Evolutionary conservation across 1,284 basidiomycete genomes (phyloP), one percentile per base, ranked within the genome.

Genomic region (Gymnopus androsaceus): DNA sequence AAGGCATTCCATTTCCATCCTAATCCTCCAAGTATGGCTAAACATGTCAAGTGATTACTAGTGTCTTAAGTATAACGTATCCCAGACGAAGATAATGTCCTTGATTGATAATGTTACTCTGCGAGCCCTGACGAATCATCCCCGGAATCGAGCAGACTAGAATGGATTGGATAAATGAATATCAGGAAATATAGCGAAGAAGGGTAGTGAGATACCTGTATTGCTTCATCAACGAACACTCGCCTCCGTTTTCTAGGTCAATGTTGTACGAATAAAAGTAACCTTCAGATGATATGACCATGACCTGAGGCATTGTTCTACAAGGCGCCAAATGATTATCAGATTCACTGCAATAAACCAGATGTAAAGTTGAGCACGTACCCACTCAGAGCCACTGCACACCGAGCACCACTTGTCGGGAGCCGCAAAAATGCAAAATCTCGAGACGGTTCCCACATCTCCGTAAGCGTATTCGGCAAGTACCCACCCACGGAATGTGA

Each of bases 191-290:
- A 31, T 23, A 2, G 6, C 14, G 9, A 21, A 30, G 15, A 17
- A 44, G 21, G 25, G 14, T 27, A 30, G 40, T 47, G 11, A 46
- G 23, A n/a, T 17, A 53, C 51, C 51, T 53, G 23, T 95, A 96
- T 71, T 96, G 94, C 75, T 97, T 97, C 81, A 94, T 89, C 63
- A 99, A 72, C 7, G 90, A 83, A 66, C 97, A 98, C 71, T 99
- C 96, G 3, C 96, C 97, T 9, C 97, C 97, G 52, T 90, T 88
- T 72, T 99, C 95, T 54, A 99, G 75, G 72, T 99, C 96, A 66
- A 99, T 96, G 66, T 83, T 92, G 72, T 99, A 99, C 7, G 89
- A 87, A 69, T 98, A 98, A 69, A 98, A 97, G 64, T 94, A 90
- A 0, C 96, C 96, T 61, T 98, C 95, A 0, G 92, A 92, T 0